Conservation (phyloP, 495 filamentous ascomycete species). For the Hyaloscypha variabilis region DNA sequence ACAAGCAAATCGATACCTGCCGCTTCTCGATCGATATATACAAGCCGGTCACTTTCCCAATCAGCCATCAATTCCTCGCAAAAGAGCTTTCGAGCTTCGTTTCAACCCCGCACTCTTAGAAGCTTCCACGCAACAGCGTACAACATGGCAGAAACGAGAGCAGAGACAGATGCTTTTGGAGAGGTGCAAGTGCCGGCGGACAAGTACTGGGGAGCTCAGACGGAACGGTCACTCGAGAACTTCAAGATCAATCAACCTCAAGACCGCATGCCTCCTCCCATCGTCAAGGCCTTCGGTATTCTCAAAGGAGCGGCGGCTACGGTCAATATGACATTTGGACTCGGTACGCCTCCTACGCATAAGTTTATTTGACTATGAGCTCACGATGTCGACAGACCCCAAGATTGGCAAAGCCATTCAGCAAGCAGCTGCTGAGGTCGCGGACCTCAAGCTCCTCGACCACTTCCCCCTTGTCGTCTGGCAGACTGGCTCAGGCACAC, state of each 20-base stretch:
- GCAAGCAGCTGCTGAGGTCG: conserved; percentile 92
- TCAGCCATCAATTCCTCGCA: conserved; percentile 7
- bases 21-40: conserved; percentile 19
- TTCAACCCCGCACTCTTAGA: conserved; percentile 35
- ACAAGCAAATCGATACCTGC: conserved; percentile 3
- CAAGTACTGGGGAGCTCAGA: conserved; percentile 99
- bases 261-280: conserved; percentile 94
- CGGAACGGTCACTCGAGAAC: conserved; percentile 93
- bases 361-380: conserved; percentile 17
- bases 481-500: conserved; percentile 98
- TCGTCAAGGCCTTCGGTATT: conserved; percentile 93
- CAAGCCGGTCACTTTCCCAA: neutral
- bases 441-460: conserved; percentile 89
- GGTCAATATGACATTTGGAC: conserved; percentile 93
- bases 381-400: conserved; percentile 61
- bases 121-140: conserved; percentile 49
- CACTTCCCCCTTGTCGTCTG: conserved; percentile 98
- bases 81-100: conserved; percentile 13
- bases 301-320: conserved; percentile 95
- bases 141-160: conserved; percentile 64
- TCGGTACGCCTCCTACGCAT: conserved; percentile 62
- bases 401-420: conserved; percentile 92
- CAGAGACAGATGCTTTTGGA: conserved; percentile 96
- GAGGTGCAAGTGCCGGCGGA: conserved; percentile 89
- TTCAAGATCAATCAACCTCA: conserved; percentile 99